Percentiles rank a stretch among this genome's conserved stretches.
Conservation (phyloP, 495 filamentous ascomycete genomes). For the Penicillium robsamsonii region DNA sequence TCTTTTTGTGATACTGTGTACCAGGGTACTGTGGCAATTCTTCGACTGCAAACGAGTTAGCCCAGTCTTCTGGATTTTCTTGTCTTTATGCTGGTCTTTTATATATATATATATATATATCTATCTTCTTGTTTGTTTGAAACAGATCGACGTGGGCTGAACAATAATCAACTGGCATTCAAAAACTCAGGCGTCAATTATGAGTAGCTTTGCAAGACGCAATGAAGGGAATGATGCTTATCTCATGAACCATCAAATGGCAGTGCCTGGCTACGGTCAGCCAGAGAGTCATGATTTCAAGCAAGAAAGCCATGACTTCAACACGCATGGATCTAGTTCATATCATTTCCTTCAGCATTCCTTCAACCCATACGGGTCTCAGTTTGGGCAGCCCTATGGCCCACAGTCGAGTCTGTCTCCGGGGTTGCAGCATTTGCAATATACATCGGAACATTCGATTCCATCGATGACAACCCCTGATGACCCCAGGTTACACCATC, state of each 20-base stretch:
- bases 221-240: conserved; percentile 39
- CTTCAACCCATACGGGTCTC: conserved; percentile 36
- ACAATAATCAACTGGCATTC: background rate
- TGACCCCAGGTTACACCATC: conserved; percentile 34
- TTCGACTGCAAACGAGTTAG: background rate
- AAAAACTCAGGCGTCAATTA: conserved; percentile 12
- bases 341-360: conserved; percentile 40
- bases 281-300: conserved; percentile 36
- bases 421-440: conserved; percentile 35
- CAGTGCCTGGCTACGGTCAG: conserved; percentile 37
- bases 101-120: background rate
- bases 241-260: conserved; percentile 39
- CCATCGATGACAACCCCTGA: conserved; percentile 34
- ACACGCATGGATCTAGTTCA: conserved; percentile 29
- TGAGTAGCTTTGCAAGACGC: conserved; percentile 42
- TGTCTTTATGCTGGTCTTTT: background rate
- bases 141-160: background rate
- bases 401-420: conserved; percentile 31
- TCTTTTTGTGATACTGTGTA: background rate
- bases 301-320: conserved; percentile 35
- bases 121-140: background rate
- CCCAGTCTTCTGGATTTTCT: background rate
- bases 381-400: conserved; percentile 37
- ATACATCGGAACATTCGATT: conserved; percentile 35
- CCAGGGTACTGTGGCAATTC: conserved; percentile 1